These are phyloP conservation scores for Emmonsia crescens DNA, from an alignment of 2,329 filamentous ascomycete species.

Conservation along the genomic window DNA sequence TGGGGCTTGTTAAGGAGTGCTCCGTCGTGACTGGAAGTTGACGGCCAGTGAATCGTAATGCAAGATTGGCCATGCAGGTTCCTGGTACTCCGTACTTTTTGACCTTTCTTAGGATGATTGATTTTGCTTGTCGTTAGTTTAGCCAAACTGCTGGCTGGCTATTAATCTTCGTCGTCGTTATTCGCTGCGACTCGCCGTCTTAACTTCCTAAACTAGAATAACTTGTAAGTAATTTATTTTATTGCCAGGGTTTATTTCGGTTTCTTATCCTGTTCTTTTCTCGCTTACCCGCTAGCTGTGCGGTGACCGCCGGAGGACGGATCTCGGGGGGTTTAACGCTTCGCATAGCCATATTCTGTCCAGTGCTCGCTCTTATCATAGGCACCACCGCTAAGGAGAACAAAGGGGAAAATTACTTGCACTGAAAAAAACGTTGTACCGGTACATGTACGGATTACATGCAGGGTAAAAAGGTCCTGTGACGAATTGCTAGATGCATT, in stretches of 20 bases:
- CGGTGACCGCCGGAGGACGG: background rate
- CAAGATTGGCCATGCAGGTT: constrained; percentile 3
- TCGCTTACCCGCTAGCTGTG: background rate
- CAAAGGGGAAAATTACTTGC: background rate
- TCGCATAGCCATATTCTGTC: background rate
- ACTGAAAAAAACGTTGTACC: background rate
- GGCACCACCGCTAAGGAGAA: background rate
- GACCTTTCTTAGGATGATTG: background rate
- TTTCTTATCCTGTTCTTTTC: background rate
- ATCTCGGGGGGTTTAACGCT: background rate
- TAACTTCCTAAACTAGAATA: background rate
- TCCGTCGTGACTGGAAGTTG: too few relatives aligned
- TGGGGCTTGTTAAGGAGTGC: background rate
- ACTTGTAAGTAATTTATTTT: background rate
- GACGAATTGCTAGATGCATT: background rate
- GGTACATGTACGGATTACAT: too few relatives aligned
- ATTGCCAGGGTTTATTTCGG: background rate
- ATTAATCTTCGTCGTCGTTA: background rate
- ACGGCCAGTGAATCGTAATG: background rate
- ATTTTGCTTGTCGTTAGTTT: background rate
- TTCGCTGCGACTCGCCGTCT: background rate
- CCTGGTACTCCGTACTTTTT: background rate
- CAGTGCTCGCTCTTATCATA: background rate
- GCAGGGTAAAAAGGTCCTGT: background rate
- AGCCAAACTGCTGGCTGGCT: background rate